Evolutionary conservation across 352 stramenopile species (phyloP), one percentile per base, ranked within the genome.

Genomic region (Detonula confervacea): DNA sequence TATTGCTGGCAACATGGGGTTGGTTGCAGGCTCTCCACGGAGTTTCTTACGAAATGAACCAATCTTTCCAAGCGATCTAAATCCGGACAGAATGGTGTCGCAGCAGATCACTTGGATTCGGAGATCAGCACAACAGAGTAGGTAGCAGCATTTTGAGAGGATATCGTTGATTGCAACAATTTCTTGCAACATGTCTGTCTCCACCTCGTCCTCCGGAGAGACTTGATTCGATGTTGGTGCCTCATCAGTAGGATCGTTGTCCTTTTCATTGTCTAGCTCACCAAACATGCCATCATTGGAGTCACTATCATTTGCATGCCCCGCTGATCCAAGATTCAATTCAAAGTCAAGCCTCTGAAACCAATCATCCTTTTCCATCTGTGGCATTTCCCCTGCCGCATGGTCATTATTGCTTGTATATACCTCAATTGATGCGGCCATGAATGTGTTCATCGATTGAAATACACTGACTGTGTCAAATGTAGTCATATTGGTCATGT

Each of bases 51-150:
- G 18, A 47, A 83, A 57, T 2, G 52, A 29, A 20, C 60, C 70
- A 46, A 85, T 67, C 49, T 75, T 82, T n/a, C 69, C 66, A 6
- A 84, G 66, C 55, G 59, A 74, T 72, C 42, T 16, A 76, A 87
- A 81, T 49, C 72, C 68, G 46, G 47, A 71, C 35, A 69, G 57
- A 24, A 84, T 65, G 18, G 56, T 76, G 55, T 75, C 63, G 27
- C 70, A 84, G 56, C 64, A 75, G 22, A 72, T 33, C 11, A 84
- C 47, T 80, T 84, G 75, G 14, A 87, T 70, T 52, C 61, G 71
- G 1, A 87, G 56, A 74, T 82, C 66, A n/a, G 61, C n/a, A 25
- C 52, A 46, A 25, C 68, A 80, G 39, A 87, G 33, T 9, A 87
- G 55, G 46, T 82, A 87, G 16, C 63, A 44, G 35, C 69, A 85